These are phyloP conservation scores for Pichia sp. DNA, from an alignment of 1,139 yeast genomes.

Conservation along the genomic window DNA sequence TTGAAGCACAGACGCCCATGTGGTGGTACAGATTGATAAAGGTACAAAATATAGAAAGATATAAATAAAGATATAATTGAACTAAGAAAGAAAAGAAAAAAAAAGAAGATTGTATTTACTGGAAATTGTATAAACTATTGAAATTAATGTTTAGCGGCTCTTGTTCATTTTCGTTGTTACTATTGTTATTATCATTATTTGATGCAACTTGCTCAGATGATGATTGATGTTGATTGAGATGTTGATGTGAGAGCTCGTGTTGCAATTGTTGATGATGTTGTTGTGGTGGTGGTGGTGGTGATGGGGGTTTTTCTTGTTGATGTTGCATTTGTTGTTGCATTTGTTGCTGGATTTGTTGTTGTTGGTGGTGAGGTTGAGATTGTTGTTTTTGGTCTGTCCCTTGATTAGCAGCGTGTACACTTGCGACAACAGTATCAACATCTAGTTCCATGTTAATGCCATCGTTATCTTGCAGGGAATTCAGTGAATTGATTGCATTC, in stretches of 20 bases:
- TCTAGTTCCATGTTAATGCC: background rate
- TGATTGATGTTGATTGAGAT: background rate
- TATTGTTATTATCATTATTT: background rate
- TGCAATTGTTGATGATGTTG: background rate
- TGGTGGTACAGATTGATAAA: background rate
- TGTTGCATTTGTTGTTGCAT: background rate
- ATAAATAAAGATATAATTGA: background rate
- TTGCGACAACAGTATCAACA: background rate
- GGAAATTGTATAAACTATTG: background rate
- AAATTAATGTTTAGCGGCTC: background rate
- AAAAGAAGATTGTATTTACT: background rate
- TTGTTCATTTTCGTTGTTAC: background rate
- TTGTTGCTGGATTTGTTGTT: background rate
- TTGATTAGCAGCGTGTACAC: background rate
- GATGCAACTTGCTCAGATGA: background rate
- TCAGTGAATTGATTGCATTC: background rate
- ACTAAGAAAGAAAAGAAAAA: background rate
- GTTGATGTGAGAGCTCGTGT: background rate
- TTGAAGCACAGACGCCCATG: conserved; percentile 17
- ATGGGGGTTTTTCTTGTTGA: background rate
- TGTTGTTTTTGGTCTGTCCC: background rate
- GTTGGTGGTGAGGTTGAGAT: background rate
- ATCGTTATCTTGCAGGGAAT: background rate
- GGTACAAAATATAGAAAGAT: no score
- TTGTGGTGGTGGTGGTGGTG: background rate